Conservation (phyloP, 331 rosid genomes). For the Rosa hybrid region DNA sequence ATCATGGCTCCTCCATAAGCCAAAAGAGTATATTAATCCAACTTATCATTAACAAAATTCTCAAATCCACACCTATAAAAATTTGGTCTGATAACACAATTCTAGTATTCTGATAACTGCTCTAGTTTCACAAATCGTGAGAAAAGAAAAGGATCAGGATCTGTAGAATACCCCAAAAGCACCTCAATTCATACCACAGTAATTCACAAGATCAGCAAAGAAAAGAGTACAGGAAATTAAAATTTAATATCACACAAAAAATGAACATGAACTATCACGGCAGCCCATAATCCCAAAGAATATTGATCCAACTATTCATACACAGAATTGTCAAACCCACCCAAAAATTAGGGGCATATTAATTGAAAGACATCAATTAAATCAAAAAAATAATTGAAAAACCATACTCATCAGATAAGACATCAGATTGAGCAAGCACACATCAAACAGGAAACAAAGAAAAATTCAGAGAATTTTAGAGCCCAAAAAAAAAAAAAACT, state of each 20-base stretch:
- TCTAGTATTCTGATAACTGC: background rate
- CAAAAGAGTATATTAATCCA: background rate
- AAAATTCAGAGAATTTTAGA: constrained; percentile 4
- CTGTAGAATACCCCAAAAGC: background rate
- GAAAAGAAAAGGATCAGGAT: background rate
- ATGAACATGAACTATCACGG: background rate
- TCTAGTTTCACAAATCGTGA: background rate
- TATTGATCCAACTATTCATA: constrained; percentile 3
- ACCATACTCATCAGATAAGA: background rate
- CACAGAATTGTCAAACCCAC: background rate
- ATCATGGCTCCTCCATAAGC: background rate
- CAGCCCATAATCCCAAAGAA: background rate
- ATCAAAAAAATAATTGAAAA: constrained; percentile 7
- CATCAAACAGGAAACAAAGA: constrained; percentile 11
- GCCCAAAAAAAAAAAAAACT: background rate
- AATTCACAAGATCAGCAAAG: background rate
- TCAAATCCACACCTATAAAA: background rate
- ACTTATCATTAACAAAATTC: background rate
- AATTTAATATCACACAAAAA: no score
- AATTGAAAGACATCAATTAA: background rate
- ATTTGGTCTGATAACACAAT: background rate
- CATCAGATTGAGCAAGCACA: constrained; percentile 8
- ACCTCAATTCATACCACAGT: background rate
- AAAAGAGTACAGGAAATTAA: background rate
- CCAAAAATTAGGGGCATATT: background rate